These are phyloP conservation scores for Vaccinium macrocarpon DNA, from an alignment of 148 eudicot species.

Conservation along the genomic window DNA sequence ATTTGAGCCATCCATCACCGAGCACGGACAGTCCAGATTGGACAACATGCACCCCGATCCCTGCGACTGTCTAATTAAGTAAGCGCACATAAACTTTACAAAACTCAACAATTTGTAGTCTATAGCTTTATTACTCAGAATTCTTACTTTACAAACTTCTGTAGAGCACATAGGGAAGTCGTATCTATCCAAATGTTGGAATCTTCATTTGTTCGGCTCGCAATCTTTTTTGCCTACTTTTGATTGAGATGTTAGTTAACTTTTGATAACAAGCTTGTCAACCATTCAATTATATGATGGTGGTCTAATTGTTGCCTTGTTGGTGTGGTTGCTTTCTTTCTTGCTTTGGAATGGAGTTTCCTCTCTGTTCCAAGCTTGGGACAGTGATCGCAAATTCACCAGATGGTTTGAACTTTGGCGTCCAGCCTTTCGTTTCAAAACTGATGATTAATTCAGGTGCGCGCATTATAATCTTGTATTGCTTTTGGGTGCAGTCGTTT, in stretches of 20 bases:
- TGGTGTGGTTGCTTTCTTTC: not conserved
- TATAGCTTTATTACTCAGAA: not conserved
- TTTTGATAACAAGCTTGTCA: not conserved
- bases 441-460: not conserved
- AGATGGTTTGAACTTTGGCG: not conserved
- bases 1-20: no score
- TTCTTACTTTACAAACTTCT: not conserved
- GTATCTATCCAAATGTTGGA: not conserved
- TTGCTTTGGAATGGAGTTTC: not conserved
- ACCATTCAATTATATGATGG: not conserved
- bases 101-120: not conserved
- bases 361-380: not conserved
- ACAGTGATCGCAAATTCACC: not conserved
- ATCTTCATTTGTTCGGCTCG: not conserved
- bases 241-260: not conserved
- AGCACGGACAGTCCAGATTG: no score
- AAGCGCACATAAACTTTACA: not conserved
- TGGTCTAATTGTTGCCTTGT: not conserved
- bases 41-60: no score
- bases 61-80: not conserved
- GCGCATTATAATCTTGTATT: not conserved
- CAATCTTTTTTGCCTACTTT: not conserved
- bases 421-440: not conserved
- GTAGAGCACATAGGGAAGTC: not conserved
- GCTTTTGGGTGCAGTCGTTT: constrained; percentile 9